Conservation (phyloP, 768 basidiomycete species). For the Pleurotus pulmonarius region DNA sequence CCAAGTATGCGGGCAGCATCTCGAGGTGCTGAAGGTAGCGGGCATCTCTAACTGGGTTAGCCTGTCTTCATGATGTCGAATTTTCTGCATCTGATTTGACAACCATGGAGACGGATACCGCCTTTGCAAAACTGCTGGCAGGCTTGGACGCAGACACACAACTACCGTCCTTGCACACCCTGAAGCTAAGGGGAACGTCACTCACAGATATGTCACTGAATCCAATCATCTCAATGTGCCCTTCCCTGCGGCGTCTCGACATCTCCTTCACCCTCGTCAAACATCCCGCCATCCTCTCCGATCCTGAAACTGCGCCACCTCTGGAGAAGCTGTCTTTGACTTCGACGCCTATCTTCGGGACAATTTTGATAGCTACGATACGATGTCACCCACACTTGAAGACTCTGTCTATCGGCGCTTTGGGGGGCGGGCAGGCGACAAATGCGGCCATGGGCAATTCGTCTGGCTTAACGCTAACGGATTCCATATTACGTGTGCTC, state of each 20-base stretch:
- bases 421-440: conserved; percentile 46
- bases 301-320: conserved; percentile 8
- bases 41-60: conserved; percentile 60
- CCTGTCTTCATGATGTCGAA: conserved; percentile 1
- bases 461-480: conserved; percentile 53
- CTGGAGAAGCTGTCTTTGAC: conserved; percentile 66
- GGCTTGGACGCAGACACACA: conserved; percentile 20
- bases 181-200: conserved; percentile 56
- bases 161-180: conserved; percentile 39
- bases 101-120: conserved; percentile 48
- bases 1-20: conserved; percentile 20
- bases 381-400: conserved; percentile 35
- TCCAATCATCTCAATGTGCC: conserved; percentile 39
- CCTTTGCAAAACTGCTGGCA: conserved; percentile 43
- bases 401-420: conserved; percentile 53
- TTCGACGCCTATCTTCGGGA: conserved; percentile 41
- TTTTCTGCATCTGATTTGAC: not conserved
- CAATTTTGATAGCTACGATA: conserved; percentile 38
- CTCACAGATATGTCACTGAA: conserved; percentile 48
- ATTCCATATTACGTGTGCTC: conserved; percentile 40
- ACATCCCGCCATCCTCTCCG: conserved; percentile 24
- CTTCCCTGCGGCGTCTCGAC: conserved; percentile 53
- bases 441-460: conserved; percentile 40
- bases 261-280: conserved; percentile 59
- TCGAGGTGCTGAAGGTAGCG: conserved; percentile 61